phyloP scores from a whole-genome alignment of 2,329 filamentous ascomycete genomes.

The Curvularia spicifera region DNA sequence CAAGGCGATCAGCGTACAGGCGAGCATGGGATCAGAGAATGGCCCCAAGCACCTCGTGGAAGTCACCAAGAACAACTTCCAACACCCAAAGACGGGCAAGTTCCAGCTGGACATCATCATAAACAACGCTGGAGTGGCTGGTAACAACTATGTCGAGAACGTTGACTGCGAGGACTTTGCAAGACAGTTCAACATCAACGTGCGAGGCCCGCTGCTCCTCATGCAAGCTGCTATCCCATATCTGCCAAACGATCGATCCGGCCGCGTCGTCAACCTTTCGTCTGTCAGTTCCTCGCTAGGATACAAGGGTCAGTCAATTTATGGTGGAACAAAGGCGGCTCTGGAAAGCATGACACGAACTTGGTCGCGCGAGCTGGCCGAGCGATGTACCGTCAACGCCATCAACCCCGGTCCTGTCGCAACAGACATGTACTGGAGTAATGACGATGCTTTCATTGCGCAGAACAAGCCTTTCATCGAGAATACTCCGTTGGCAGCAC shows the following conservation, averaged over 20 bases:
- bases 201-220: constrained; percentile 78
- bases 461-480: constrained; percentile 66
- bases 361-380: constrained; percentile 68
- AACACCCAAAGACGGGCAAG: constrained; percentile 57
- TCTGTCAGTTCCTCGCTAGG: constrained; percentile 65
- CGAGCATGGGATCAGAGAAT: constrained; percentile 69
- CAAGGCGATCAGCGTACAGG: constrained; percentile 68
- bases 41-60: constrained; percentile 67
- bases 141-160: constrained; percentile 70
- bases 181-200: constrained; percentile 78
- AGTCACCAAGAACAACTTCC: constrained; percentile 65
- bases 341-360: constrained; percentile 73
- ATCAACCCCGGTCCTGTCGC: constrained; percentile 71
- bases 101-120: constrained; percentile 82
- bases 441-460: constrained; percentile 63
- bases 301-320: constrained; percentile 65
- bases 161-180: constrained; percentile 71
- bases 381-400: constrained; percentile 68
- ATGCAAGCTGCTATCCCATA: constrained; percentile 74
- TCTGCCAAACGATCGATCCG: constrained; percentile 71
- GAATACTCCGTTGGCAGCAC: constrained; percentile 68
- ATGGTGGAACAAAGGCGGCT: constrained; percentile 71
- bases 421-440: constrained; percentile 66
- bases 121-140: constrained; percentile 79
- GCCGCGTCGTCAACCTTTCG: constrained; percentile 68